Evolutionary conservation across 805 yeast genomes (phyloP).

Genomic region (Citeromyces matritensis): DNA sequence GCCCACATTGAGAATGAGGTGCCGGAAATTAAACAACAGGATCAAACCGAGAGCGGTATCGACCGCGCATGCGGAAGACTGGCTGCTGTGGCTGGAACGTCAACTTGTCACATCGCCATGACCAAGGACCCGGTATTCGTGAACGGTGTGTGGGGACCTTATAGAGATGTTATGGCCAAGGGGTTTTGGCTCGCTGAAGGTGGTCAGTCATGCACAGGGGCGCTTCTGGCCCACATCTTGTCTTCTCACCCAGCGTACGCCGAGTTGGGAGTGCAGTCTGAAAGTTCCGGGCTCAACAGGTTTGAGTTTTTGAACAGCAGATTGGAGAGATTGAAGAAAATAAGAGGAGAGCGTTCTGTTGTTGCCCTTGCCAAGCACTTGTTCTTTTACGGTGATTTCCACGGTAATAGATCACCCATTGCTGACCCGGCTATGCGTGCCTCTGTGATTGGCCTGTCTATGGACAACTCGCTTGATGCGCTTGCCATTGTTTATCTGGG

Average conservation of each 20-base stretch:
- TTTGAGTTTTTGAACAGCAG: slow-evolving; percentile 74
- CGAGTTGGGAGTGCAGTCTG: slow-evolving; percentile 54
- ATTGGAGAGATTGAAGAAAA: slow-evolving; percentile 49
- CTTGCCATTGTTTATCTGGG: slow-evolving; percentile 79
- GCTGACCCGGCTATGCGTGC: slow-evolving; percentile 94
- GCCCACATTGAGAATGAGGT: slow-evolving; percentile 56
- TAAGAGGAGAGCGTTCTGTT: slow-evolving; percentile 49
- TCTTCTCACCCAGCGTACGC: slow-evolving; percentile 80
- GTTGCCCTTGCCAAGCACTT: slow-evolving; percentile 71
- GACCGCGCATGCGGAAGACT: slow-evolving; percentile 65
- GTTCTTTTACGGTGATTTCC: slow-evolving; percentile 91
- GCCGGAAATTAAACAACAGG: slow-evolving; percentile 33
- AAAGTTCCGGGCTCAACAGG: slow-evolving; percentile 52
- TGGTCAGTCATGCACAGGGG: slow-evolving; percentile 98
- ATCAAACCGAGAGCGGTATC: slow-evolving; percentile 28
- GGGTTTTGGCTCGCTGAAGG: slow-evolving; percentile 96
- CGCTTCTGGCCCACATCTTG: slow-evolving; percentile 75
- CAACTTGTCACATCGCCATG: slow-evolving; percentile 90
- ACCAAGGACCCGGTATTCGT: slow-evolving; percentile 79
- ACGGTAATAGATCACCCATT: slow-evolving; percentile 95
- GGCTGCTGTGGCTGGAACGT: slow-evolving; percentile 98
- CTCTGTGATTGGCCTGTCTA: slow-evolving; percentile 78
- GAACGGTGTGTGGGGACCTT: slow-evolving; percentile 98
- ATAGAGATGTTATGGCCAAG: slow-evolving; percentile 82
- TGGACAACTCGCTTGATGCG: slow-evolving; percentile 79